Base-by-base conservation (phyloP, 2,329 filamentous ascomycete species). In the Fusarium setosum region DNA sequence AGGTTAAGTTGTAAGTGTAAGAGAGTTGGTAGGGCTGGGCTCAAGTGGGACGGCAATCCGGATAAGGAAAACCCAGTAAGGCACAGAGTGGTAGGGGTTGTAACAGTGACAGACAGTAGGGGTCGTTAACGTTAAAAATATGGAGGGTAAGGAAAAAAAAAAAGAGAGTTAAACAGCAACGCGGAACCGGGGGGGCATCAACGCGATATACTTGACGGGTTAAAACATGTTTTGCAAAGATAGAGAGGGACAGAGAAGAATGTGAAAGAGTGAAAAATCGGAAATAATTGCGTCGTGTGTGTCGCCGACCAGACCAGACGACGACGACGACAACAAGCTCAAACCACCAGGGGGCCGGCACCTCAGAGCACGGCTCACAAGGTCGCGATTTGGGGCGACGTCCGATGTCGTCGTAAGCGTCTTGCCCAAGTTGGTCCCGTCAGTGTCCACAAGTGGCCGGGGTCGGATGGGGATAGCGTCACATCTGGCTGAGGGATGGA, bases 331-430 rank as follows among this genome's bases (percentile, higher is more conserved):
- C n/a, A n/a, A n/a, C 15, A 29, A 12, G n/a, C 40, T 29, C 40
- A 29, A 44, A 26, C 23, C 40, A 44, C 40, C 29, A 42, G 21
- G 37, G 49, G 26, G 21, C 18, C 26, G 32, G 37, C 23, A 38
- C n/a, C n/a, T 26, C 32, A 40, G 37, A 42, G 26, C 41, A 37
- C 42, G 42, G 32, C 52, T 48, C 52, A 56, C 13, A 34, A 49
- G 23, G 53, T 24, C 53, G 53, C 37, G 37, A 47, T 53, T 42
- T 47, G 38, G 53, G 34, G 45, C 55, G 49, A 56, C 54, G 31
- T 59, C 54, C 45, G 48, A 50, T 48, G 64, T 67, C 64, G 64
- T 67, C 64, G 64, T 67, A 56, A 67, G 64, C 64, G 32, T 56
- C 35, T 54, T 48, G 31, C 18, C 15, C 17, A 10, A 31, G 9